phyloP scores from a whole-genome alignment of 768 basidiomycete genomes.

The Rhodotorula kratochvilovae region DNA sequence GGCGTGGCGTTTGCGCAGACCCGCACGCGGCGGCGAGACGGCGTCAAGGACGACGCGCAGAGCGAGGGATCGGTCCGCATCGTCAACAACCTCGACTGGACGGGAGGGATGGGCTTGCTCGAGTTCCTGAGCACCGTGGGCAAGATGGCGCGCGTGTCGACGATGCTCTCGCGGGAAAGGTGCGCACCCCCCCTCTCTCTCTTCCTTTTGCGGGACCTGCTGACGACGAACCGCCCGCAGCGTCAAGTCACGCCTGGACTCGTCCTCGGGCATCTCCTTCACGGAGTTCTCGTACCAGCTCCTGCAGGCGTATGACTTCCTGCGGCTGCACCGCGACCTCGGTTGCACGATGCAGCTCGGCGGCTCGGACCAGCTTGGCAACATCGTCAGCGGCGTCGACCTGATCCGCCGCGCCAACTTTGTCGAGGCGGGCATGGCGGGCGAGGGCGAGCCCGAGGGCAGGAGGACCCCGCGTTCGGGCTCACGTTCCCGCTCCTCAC shows the following conservation, averaged over 20 bases:
- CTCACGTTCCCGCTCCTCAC: slow-evolving; percentile 92
- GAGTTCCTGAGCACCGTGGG: slow-evolving; percentile 81
- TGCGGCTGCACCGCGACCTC: slow-evolving; percentile 60
- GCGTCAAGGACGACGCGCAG: neutral
- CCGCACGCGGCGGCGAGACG: slow-evolving; percentile 33
- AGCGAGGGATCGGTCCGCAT: slow-evolving; percentile 45
- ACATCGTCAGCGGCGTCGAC: slow-evolving; percentile 88
- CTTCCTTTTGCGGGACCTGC: neutral
- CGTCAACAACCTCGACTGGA: slow-evolving; percentile 73
- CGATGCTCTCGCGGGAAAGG: slow-evolving; percentile 90
- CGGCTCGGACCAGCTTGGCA: slow-evolving; percentile 98
- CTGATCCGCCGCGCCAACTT: slow-evolving; percentile 64
- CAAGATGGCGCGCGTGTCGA: slow-evolving; percentile 71
- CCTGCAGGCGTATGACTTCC: slow-evolving; percentile 93
- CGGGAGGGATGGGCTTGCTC: slow-evolving; percentile 64
- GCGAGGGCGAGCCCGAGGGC: neutral
- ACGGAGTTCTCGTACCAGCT: slow-evolving; percentile 98
- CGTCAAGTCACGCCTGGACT: slow-evolving; percentile 71
- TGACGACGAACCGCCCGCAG: slow-evolving; percentile 49
- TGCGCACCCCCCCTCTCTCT: slow-evolving; percentile 45
- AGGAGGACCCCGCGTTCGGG: slow-evolving; percentile 59
- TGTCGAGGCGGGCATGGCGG: neutral
- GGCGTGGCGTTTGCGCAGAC: slow-evolving; percentile 61
- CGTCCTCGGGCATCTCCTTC: slow-evolving; percentile 77
- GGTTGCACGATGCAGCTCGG: slow-evolving; percentile 83